Conservation (phyloP, 352 stramenopile species). For the Phytophthora kernoviae region DNA sequence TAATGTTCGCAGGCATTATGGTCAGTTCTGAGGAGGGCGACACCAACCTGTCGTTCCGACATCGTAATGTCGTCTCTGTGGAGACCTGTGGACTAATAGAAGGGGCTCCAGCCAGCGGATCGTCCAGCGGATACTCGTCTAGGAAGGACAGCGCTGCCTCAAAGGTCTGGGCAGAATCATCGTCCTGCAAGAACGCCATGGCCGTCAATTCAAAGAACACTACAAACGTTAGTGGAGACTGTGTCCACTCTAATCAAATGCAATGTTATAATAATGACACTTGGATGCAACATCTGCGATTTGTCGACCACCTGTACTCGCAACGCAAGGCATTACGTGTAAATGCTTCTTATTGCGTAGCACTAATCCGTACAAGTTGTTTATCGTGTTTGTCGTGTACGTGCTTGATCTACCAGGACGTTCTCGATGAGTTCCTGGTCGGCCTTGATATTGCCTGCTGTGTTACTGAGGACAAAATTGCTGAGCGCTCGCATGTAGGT, state of each 20-base stretch:
- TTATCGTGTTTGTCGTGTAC: slow-evolving; percentile 2
- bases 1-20: neutral
- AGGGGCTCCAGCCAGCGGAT: neutral
- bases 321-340: no score
- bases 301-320: no score
- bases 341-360: no score
- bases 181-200: slow-evolving; percentile 12
- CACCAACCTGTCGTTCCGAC: neutral
- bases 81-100: no score
- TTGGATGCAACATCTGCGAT: no score
- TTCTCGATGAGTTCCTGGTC: slow-evolving; percentile 36
- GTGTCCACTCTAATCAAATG: neutral
- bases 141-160: slow-evolving; percentile 28
- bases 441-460: slow-evolving; percentile 30
- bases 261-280: neutral
- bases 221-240: neutral
- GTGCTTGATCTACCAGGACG: slow-evolving; percentile 15
- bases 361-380: neutral
- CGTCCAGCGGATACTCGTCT: slow-evolving; percentile 19
- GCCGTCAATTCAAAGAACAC: neutral
- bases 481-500: slow-evolving; percentile 28
- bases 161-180: slow-evolving; percentile 11
- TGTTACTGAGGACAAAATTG: slow-evolving; percentile 32
- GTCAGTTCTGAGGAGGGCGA: neutral
- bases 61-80: no score